Evolutionary conservation across 805 yeast species (phyloP).

Genomic region (Lipomyces sp.): DNA sequence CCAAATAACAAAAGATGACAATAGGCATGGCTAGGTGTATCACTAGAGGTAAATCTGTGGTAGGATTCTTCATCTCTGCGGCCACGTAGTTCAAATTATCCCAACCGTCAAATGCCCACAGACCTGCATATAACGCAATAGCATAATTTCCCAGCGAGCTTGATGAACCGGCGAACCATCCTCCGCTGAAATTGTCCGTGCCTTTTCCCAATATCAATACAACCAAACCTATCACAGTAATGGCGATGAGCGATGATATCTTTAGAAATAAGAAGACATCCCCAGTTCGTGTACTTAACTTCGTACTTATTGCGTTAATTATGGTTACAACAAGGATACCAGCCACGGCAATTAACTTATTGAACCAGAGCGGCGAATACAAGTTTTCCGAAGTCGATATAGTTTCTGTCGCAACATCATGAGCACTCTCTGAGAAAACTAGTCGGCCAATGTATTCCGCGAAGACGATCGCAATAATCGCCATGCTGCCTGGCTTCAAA

Average conservation of each 20-base stretch:
- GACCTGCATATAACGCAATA: constrained; percentile 49
- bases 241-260: constrained; percentile 42
- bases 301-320: constrained; percentile 43
- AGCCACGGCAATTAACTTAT: constrained; percentile 44
- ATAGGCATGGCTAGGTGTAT: constrained; percentile 50
- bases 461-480: constrained; percentile 49
- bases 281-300: constrained; percentile 45
- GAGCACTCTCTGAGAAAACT: constrained; percentile 11
- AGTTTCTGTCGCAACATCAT: not conserved
- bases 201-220: constrained; percentile 34
- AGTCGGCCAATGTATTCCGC: constrained; percentile 48
- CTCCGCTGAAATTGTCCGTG: constrained; percentile 38
- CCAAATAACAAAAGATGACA: constrained; percentile 46
- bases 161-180: constrained; percentile 43
- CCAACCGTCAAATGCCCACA: constrained; percentile 55
- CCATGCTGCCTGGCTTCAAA: constrained; percentile 50
- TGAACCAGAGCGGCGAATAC: constrained; percentile 40
- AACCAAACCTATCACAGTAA: constrained; percentile 44
- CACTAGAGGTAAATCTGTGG: constrained; percentile 47
- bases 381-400: constrained; percentile 28
- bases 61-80: constrained; percentile 49
- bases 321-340: constrained; percentile 42
- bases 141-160: constrained; percentile 43
- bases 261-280: constrained; percentile 46
- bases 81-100: constrained; percentile 50